Conservation (phyloP, 805 yeast genomes). For the Kurtzmaniella cleridarum region DNA sequence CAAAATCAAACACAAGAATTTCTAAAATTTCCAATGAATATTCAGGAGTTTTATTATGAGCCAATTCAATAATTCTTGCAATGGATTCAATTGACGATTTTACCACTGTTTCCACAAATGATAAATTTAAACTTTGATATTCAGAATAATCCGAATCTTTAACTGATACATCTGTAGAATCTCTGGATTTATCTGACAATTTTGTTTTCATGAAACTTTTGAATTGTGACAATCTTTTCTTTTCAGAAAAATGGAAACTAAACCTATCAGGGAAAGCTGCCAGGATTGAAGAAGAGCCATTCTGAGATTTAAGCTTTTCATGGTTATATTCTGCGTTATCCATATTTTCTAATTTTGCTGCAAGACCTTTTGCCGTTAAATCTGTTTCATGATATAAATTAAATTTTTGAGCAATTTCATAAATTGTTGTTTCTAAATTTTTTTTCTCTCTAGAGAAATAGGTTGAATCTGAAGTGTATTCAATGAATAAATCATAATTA, state of each 20-base stretch:
- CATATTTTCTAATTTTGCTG: slow-evolving; percentile 25
- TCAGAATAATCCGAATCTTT: slow-evolving; percentile 13
- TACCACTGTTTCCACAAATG: slow-evolving; percentile 56
- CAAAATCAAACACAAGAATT: slow-evolving; percentile 61
- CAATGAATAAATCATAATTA: slow-evolving; percentile 66
- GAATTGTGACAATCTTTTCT: slow-evolving; percentile 46
- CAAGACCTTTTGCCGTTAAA: slow-evolving; percentile 29
- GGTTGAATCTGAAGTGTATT: slow-evolving; percentile 57
- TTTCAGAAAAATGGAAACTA: slow-evolving; percentile 31
- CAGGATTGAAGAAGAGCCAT: neutral
- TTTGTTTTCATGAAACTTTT: slow-evolving; percentile 52
- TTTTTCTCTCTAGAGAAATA: slow-evolving; percentile 72
- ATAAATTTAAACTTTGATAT: slow-evolving; percentile 29
- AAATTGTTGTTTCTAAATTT: slow-evolving; percentile 52
- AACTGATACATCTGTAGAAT: slow-evolving; percentile 11
- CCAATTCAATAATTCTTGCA: slow-evolving; percentile 69
- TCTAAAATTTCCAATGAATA: slow-evolving; percentile 64
- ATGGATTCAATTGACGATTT: slow-evolving; percentile 72
- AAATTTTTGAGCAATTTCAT: slow-evolving; percentile 40
- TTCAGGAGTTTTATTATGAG: slow-evolving; percentile 56
- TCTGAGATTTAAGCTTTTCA: no score
- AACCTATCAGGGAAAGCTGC: slow-evolving; percentile 16
- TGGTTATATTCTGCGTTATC: slow-evolving; percentile 22
- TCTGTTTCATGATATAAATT: slow-evolving; percentile 32
- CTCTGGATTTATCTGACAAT: slow-evolving; percentile 35